Conservation (phyloP, 306 rosid genomes). For the Prunus salicina region DNA sequence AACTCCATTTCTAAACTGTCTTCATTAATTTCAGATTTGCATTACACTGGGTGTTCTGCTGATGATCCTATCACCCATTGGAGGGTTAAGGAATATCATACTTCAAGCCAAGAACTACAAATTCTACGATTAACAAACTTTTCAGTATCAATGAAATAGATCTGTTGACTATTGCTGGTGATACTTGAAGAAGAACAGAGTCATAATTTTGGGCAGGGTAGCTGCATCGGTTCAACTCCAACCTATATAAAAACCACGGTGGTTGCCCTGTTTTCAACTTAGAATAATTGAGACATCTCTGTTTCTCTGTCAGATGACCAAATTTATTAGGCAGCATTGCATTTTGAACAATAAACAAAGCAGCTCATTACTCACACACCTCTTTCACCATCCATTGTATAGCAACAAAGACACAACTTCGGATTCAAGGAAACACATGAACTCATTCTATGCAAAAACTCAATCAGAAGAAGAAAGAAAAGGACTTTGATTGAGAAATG, state of each 20-base stretch:
- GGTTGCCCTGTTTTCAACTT: background rate
- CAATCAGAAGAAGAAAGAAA: background rate
- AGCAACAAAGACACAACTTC: background rate
- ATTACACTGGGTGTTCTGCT: constrained; percentile 55
- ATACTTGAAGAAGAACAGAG: background rate
- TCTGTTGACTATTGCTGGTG: too few species aligned
- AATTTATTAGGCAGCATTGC: background rate
- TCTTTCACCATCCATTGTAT: background rate
- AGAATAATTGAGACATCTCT: background rate
- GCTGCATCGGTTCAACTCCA: background rate
- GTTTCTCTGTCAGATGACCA: background rate
- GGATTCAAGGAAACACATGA: too few species aligned
- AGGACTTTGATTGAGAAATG: background rate
- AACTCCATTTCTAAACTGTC: background rate
- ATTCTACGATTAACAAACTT: constrained; percentile 31
- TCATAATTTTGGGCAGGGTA: background rate
- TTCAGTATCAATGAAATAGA: too few species aligned
- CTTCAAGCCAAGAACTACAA: constrained; percentile 48
- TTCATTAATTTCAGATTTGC: constrained; percentile 48
- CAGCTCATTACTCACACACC: background rate
- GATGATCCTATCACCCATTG: constrained; percentile 66
- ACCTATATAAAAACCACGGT: background rate
- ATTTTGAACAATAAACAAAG: background rate
- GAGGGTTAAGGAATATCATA: constrained; percentile 60
- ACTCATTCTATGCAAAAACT: background rate